Base-by-base conservation (phyloP, 371 early-diverging fungal species). In the Mortierella sp. region DNA sequence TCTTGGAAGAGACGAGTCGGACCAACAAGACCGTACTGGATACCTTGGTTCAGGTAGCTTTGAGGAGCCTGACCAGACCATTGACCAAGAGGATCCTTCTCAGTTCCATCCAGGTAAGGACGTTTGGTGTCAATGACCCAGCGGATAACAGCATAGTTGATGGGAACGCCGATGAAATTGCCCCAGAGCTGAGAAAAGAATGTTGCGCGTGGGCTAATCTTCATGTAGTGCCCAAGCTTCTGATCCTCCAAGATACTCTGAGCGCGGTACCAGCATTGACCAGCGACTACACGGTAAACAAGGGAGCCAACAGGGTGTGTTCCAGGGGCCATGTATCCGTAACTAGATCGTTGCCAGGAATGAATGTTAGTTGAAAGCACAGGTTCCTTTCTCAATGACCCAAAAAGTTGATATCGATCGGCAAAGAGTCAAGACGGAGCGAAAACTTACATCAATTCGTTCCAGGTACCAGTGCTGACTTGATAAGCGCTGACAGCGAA, bases 181-280 rank as follows among this genome's bases (percentile, higher is more conserved):
- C 79, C 79, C 71, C 71, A 67, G 31, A 79, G 56, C 56, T 79
- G 79, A 21, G 79, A 79, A 23, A 71, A 23, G 55, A 79, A 79
- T 0, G 74, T 74, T 39, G 74, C 80, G 19, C 38, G 58, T 6
- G 87, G 86, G 7, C 82, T 80, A 30, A 86, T 73, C 67, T 84
- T 81, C 74, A 85, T 71, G 69, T 86, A 88, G 66, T 85, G 86
- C 12, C 87, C 87, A 27, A 84, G 72, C 79, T 86, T 86, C 48
- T 84, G 72, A 49, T 84, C 86, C 47, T 62, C 59, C 30, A 79
- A 39, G 42, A 79, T 79, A 34, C 66, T 59, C 56, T 79, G 80
- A 7, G 80, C 80, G 43, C 80, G 80, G 60, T 79, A 79, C 80
- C 80, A 79, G 50, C 73, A 72, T 63, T 79, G 73, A 19, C 73